A percentile compares a stretch with the other conserved stretches of the same genome.
phyloP scores from a whole-genome alignment of 176 grass and related monocot species.

The Zoysia japonica region DNA sequence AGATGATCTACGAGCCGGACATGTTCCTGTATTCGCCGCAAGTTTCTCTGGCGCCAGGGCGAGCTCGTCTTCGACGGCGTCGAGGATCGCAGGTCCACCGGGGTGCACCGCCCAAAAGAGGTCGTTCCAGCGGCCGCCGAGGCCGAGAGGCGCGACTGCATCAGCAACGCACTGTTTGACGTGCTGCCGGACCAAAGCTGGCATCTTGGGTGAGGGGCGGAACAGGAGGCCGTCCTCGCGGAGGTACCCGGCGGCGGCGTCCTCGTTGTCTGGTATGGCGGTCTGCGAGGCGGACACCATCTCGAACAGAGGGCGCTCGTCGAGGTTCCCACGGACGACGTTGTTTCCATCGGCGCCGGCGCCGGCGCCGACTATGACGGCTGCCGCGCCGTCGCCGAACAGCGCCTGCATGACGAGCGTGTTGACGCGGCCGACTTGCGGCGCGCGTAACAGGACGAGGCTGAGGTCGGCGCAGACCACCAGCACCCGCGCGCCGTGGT shows the following conservation, averaged over 20 bases:
- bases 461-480: conserved; percentile 43
- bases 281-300: conserved; percentile 35
- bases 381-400: conserved; percentile 46
- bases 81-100: conserved; percentile 28
- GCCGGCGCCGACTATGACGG: conserved; percentile 45
- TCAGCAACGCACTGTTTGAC: conserved; percentile 44
- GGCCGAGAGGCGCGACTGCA: conserved; percentile 30
- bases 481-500: conserved; percentile 43
- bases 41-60: conserved; percentile 45
- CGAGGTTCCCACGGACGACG: too few species aligned
- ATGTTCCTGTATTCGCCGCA: conserved; percentile 53
- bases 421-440: conserved; percentile 7
- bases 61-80: conserved; percentile 34
- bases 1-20: conserved; percentile 10
- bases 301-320: conserved; percentile 49
- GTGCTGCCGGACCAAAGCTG: conserved; percentile 26
- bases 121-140: conserved; percentile 36
- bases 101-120: conserved; percentile 64
- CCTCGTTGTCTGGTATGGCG: conserved; percentile 24
- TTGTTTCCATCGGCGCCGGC: background rate
- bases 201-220: conserved; percentile 29
- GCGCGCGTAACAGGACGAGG: conserved; percentile 38
- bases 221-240: conserved; percentile 32
- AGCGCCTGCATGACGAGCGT: conserved; percentile 46
- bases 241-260: background rate